These are phyloP conservation scores for Sporothrix luriei DNA, from an alignment of 2,329 filamentous ascomycete genomes.

Conservation along the genomic window DNA sequence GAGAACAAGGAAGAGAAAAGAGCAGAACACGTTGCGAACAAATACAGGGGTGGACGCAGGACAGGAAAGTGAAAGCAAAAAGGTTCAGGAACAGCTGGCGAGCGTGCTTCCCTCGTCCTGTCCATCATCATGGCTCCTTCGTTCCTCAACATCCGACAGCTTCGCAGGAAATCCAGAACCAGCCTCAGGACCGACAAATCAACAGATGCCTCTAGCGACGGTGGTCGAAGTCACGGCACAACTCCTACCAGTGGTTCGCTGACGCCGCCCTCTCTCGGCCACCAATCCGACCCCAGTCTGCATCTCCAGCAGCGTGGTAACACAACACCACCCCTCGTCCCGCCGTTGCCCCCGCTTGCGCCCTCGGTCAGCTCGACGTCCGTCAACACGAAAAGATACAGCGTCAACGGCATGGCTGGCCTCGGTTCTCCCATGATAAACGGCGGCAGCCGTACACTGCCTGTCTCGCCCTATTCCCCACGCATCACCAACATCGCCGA, in stretches of 20 bases:
- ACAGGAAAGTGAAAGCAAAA: not conserved
- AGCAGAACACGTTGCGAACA: not conserved
- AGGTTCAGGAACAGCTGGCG: conserved; percentile 6
- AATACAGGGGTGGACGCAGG: not conserved
- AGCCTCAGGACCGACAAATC: conserved; percentile 70
- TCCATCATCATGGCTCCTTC: conserved; percentile 56
- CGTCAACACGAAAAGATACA: conserved; percentile 57
- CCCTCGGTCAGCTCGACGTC: conserved; percentile 25
- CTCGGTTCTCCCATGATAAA: conserved; percentile 58
- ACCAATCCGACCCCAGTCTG: conserved; percentile 66
- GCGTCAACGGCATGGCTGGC: conserved; percentile 65
- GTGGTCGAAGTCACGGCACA: conserved; percentile 61
- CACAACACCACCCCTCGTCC: conserved; percentile 41
- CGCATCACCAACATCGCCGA: conserved; percentile 77
- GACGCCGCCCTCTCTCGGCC: conserved; percentile 70
- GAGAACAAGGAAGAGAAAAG: not conserved
- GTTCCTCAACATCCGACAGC: conserved; percentile 69
- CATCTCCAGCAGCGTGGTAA: conserved; percentile 47
- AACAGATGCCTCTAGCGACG: conserved; percentile 63
- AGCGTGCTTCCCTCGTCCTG: not conserved
- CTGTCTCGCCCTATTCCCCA: conserved; percentile 78
- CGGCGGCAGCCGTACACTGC: conserved; percentile 58
- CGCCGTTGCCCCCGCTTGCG: conserved; percentile 44
- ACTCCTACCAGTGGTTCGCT: conserved; percentile 68
- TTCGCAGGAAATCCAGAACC: conserved; percentile 74